These are phyloP conservation scores for Vishniacozyma victoriae DNA, from an alignment of 768 basidiomycete genomes.

Conservation along the genomic window DNA sequence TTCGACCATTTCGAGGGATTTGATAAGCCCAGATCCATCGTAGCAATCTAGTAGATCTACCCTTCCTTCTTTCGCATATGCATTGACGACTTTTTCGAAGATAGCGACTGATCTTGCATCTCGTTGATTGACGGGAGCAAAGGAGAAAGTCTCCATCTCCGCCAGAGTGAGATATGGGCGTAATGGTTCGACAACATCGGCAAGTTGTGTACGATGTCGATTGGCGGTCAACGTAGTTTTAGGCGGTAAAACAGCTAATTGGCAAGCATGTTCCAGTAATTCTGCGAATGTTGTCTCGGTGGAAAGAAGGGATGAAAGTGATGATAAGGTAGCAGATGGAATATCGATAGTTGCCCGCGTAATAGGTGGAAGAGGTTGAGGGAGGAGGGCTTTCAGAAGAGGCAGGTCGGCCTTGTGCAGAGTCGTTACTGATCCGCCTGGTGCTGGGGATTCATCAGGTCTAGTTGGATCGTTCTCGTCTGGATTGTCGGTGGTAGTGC, in stretches of 20 bases:
- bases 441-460: constrained; percentile 13
- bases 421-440: constrained; percentile 69
- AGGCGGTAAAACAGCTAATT: constrained; percentile 34
- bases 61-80: constrained; percentile 49
- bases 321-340: constrained; percentile 21
- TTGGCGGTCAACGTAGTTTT: constrained; percentile 33
- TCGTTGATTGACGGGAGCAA: constrained; percentile 45
- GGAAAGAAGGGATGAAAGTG: constrained; percentile 45
- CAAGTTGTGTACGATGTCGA: constrained; percentile 26
- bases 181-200: constrained; percentile 40
- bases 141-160: constrained; percentile 45
- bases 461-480: constrained; percentile 24
- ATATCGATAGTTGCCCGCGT: constrained; percentile 53
- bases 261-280: constrained; percentile 43
- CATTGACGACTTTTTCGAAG: constrained; percentile 48
- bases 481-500: constrained; percentile 14
- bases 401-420: constrained; percentile 60
- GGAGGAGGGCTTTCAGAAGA: constrained; percentile 57
- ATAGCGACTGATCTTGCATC: constrained; percentile 37
- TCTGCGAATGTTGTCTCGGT: constrained; percentile 36
- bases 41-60: constrained; percentile 52
- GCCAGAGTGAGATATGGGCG: constrained; percentile 35
- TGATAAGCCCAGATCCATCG: constrained; percentile 48
- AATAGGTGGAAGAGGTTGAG: constrained; percentile 54
- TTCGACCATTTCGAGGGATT: constrained; percentile 51